These are phyloP conservation scores for Periconia sp. DNA, from an alignment of 2,329 filamentous ascomycete species.

Conservation along the genomic window DNA sequence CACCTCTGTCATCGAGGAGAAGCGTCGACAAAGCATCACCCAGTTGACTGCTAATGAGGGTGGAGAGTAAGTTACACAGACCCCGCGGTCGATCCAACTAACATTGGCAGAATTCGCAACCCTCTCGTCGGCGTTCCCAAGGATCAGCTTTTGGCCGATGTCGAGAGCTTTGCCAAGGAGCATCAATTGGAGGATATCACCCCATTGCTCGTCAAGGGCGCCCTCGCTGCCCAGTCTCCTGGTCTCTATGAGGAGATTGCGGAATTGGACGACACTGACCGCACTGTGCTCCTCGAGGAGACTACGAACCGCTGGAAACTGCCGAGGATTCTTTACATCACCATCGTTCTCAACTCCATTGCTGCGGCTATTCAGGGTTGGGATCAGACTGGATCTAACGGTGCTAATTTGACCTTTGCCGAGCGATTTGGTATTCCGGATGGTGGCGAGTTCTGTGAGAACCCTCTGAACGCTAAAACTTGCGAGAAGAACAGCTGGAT, in stretches of 20 bases:
- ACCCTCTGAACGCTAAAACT: conserved; percentile 23
- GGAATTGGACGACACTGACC: conserved; percentile 67
- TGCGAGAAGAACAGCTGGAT: conserved; percentile 42
- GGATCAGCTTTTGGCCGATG: conserved; percentile 60
- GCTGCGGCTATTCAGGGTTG: conserved; percentile 71
- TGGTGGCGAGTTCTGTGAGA: conserved; percentile 21
- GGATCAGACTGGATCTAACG: conserved; percentile 63
- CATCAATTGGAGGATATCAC: conserved; percentile 65
- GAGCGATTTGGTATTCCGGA: conserved; percentile 38
- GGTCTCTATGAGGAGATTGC: conserved; percentile 66
- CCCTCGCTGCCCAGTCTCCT: conserved; percentile 75
- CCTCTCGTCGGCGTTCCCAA: conserved; percentile 63
- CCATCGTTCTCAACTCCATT: conserved; percentile 71
- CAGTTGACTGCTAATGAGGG: conserved; percentile 35
- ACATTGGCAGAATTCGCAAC: conserved; percentile 57
- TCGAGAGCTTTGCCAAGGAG: conserved; percentile 65
- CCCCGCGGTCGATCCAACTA: conserved; percentile 1
- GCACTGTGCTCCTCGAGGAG: conserved; percentile 65
- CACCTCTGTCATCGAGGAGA: conserved; percentile 28
- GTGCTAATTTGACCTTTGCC: conserved; percentile 67
- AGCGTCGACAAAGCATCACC: conserved; percentile 29
- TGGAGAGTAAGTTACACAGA: conserved; percentile 36
- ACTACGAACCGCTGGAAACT: conserved; percentile 66
- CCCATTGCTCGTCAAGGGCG: conserved; percentile 60
- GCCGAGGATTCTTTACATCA: conserved; percentile 67